These are phyloP conservation scores for Fomitopsis pulvina DNA, from an alignment of 768 basidiomycete genomes.

Conservation along the genomic window DNA sequence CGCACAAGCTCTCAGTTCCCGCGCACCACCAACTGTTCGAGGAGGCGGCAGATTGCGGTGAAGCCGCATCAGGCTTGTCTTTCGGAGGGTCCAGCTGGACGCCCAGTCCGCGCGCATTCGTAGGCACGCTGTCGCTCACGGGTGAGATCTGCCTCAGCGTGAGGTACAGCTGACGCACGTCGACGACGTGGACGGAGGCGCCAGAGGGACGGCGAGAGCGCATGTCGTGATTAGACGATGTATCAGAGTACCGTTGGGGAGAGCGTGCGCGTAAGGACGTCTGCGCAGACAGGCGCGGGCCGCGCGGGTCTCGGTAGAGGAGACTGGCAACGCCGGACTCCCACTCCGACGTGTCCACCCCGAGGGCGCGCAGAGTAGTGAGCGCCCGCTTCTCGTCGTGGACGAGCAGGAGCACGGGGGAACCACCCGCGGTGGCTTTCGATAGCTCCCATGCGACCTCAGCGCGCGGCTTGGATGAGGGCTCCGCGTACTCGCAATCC, in stretches of 20 bases:
- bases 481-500: constrained; percentile 7
- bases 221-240: neutral
- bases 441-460: neutral
- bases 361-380: constrained; percentile 33
- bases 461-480: neutral
- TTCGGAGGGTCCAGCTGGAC: constrained; percentile 4
- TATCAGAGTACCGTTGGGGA: neutral
- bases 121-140: neutral
- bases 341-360: constrained; percentile 37
- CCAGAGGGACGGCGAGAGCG: constrained; percentile 8
- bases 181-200: constrained; percentile 16
- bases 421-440: constrained; percentile 4
- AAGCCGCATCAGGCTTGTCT: neutral
- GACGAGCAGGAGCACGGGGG: constrained; percentile 37
- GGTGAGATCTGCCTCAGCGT: constrained; percentile 7
- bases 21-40: constrained; percentile 17
- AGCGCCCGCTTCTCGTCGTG: constrained; percentile 34
- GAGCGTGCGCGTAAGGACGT: constrained; percentile 8
- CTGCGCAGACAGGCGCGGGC: neutral
- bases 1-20: constrained; percentile 21
- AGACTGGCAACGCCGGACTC: constrained; percentile 32
- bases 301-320: constrained; percentile 12
- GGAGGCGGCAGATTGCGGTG: neutral
- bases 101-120: constrained; percentile 8
- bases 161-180: constrained; percentile 15